Evolutionary conservation across 352 stramenopile genomes (phyloP).

Genomic region (Phytophthora colocasiae): DNA sequence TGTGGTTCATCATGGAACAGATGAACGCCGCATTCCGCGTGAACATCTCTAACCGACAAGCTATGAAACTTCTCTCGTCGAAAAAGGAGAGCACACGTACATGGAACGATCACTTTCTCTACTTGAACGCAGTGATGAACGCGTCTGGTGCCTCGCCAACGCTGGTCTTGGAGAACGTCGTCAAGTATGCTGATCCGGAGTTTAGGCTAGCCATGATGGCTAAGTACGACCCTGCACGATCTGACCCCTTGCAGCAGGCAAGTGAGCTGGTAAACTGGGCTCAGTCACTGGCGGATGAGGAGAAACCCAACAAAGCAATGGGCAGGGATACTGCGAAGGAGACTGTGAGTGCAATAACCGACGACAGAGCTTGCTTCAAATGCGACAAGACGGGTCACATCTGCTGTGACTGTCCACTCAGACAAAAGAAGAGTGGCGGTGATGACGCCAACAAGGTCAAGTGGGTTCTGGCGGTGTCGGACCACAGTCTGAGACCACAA

Average conservation of each 20-base stretch:
- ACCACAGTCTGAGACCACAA: background rate
- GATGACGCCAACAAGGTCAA: background rate
- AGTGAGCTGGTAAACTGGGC: slow-evolving; percentile 4
- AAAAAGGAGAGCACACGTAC: slow-evolving; percentile 1
- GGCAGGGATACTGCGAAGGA: background rate
- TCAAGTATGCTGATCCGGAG: slow-evolving; percentile 14
- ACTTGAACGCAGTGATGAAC: slow-evolving; percentile 6
- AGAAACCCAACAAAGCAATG: too few species aligned
- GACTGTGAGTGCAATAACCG: background rate
- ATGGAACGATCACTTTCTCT: slow-evolving; percentile 15
- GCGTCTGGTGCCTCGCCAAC: background rate
- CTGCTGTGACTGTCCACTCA: background rate
- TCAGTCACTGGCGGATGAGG: slow-evolving; percentile 2
- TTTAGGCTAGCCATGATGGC: slow-evolving; percentile 13
- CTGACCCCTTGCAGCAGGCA: slow-evolving; percentile 6
- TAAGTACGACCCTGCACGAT: slow-evolving; percentile 4
- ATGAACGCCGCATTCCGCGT: slow-evolving; percentile 6
- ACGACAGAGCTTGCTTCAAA: slow-evolving; percentile 1
- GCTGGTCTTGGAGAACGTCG: slow-evolving; percentile 18
- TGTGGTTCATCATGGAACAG: slow-evolving; percentile 6
- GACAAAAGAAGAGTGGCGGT: too few species aligned
- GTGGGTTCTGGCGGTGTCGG: background rate
- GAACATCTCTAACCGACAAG: slow-evolving; percentile 9
- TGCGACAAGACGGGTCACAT: background rate
- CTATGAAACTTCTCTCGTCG: background rate